Percentiles rank a stretch among this genome's conserved stretches.
Evolutionary conservation across 192 early-diverging fungal species (phyloP).

Genomic region (Coemansia sp.): DNA sequence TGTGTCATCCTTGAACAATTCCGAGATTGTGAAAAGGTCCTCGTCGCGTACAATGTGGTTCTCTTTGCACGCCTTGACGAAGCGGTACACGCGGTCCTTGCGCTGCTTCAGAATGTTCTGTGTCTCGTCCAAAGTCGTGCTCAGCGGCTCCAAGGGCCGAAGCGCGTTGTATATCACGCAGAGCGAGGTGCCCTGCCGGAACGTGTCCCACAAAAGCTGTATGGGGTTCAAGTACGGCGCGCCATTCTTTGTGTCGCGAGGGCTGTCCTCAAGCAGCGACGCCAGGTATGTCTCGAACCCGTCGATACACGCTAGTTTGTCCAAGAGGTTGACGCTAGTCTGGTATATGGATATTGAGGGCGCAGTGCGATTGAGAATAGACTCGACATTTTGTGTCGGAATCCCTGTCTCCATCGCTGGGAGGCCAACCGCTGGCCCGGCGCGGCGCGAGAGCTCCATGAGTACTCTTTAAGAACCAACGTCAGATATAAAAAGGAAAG

Average conservation of each 20-base stretch:
- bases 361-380: conserved; percentile 46
- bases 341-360: conserved; percentile 68
- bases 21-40: conserved; percentile 78
- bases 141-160: conserved; percentile 60
- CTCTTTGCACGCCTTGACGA: conserved; percentile 82
- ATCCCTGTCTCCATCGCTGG: conserved; percentile 40
- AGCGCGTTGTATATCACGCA: conserved; percentile 72
- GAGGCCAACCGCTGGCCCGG: conserved; percentile 12
- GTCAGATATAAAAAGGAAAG: not conserved
- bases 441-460: conserved; percentile 45
- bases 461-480: not conserved
- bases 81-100: conserved; percentile 83
- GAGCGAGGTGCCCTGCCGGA: conserved; percentile 68
- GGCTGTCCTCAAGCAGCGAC: conserved; percentile 37
- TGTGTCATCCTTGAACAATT: conserved; percentile 91
- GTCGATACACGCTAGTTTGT: conserved; percentile 68
- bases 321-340: conserved; percentile 64
- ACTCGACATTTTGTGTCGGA: conserved; percentile 48
- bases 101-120: conserved; percentile 62
- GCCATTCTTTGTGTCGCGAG: conserved; percentile 36
- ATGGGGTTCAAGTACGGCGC: conserved; percentile 62
- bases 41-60: conserved; percentile 74
- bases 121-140: conserved; percentile 56
- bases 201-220: conserved; percentile 69
- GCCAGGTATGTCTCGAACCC: conserved; percentile 65